These are phyloP conservation scores for Cryphonectria radicalis DNA, from an alignment of 2,329 filamentous ascomycete genomes.

Conservation along the genomic window DNA sequence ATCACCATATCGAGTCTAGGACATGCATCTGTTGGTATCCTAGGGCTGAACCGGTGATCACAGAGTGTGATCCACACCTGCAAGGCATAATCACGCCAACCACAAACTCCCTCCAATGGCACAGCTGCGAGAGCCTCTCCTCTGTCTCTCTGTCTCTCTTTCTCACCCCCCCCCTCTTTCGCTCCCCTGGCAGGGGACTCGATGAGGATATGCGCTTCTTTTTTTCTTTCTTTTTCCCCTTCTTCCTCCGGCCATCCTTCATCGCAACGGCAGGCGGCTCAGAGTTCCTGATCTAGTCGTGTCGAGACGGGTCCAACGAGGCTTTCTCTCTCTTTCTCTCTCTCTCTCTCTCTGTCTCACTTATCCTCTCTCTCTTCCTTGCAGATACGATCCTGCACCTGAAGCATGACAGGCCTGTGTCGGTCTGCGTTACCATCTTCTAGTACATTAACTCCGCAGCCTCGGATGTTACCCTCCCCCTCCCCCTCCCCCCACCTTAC, in stretches of 20 bases:
- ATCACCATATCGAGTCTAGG: conserved; percentile 17
- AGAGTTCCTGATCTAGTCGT: conserved; percentile 10
- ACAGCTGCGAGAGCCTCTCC: conserved; percentile 15
- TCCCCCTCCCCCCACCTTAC: not conserved
- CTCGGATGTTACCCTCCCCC: not conserved
- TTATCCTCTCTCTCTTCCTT: not conserved
- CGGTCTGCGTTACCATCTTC: not conserved
- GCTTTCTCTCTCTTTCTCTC: not conserved
- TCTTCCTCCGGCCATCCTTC: not conserved
- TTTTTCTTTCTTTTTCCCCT: not conserved
- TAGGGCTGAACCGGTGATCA: conserved; percentile 29
- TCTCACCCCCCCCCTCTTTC: no score
- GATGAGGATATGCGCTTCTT: not conserved
- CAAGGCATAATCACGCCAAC: conserved; percentile 16
- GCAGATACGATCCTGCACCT: conserved; percentile 2
- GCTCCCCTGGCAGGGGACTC: not conserved
- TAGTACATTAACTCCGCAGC: not conserved
- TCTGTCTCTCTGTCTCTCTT: not conserved
- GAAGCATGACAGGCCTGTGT: conserved; percentile 1
- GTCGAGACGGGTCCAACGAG: not conserved
- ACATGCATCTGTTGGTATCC: conserved; percentile 20
- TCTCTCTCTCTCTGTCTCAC: not conserved
- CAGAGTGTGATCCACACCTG: conserved; percentile 7
- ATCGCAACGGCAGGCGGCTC: conserved; percentile 12
- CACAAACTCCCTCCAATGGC: conserved; percentile 16